phyloP scores from a whole-genome alignment of 148 eudicot species.

The Cornus controversa region DNA sequence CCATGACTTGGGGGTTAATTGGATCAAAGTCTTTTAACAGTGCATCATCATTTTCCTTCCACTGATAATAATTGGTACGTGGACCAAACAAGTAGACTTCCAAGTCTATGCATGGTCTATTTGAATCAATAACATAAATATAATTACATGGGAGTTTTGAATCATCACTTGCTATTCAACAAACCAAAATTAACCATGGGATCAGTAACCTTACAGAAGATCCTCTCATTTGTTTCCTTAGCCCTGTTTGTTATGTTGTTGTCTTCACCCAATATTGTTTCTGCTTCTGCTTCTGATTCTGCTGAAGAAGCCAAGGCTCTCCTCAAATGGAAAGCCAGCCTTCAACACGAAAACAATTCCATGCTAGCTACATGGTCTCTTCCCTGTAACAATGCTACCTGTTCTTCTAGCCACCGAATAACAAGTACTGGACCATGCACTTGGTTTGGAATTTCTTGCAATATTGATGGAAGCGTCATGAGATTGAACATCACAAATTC shows the following conservation, averaged over 20 bases:
- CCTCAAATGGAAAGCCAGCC: conserved; percentile 36
- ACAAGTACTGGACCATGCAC: conserved; percentile 23
- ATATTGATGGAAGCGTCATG: conserved; percentile 22
- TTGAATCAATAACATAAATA: too few species aligned
- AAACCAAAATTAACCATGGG: neutral
- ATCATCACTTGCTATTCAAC: neutral
- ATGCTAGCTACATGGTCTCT: conserved; percentile 36
- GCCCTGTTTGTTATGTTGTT: neutral
- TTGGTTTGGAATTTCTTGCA: conserved; percentile 47
- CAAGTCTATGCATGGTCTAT: too few species aligned
- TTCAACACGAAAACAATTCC: conserved; percentile 26
- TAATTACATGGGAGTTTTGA: neutral
- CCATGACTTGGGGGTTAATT: too few species aligned
- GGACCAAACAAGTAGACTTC: too few species aligned
- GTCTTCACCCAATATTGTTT: neutral
- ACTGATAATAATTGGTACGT: too few species aligned
- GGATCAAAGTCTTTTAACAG: too few species aligned
- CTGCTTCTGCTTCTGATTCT: conserved; percentile 4
- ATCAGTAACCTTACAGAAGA: neutral
- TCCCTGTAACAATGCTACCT: neutral
- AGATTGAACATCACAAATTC: conserved; percentile 34
- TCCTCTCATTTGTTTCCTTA: neutral
- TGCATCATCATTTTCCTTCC: too few species aligned
- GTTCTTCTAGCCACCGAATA: neutral
- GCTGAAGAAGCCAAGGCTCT: conserved; percentile 37